Conservation (phyloP, 352 stramenopile genomes). For the Pythium oligandrum region DNA sequence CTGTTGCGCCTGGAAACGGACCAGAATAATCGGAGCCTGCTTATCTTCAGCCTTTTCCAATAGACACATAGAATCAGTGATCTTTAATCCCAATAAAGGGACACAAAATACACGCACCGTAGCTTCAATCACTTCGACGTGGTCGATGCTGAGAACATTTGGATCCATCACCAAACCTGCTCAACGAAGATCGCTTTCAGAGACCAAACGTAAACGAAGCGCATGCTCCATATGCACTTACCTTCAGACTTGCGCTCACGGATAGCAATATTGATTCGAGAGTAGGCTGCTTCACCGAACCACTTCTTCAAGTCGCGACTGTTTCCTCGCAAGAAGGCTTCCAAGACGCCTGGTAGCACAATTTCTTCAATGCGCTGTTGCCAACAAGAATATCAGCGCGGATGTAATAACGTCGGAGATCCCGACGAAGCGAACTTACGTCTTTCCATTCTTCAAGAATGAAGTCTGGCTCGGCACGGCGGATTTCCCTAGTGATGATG, state of each 20-base stretch:
- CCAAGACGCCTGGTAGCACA: constrained; percentile 92
- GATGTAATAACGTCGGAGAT: too few relatives aligned
- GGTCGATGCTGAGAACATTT: constrained; percentile 95
- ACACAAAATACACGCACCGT: constrained; percentile 35
- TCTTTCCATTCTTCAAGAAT: constrained; percentile 95
- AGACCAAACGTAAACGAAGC: not conserved
- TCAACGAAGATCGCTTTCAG: not conserved
- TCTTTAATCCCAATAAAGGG: not conserved
- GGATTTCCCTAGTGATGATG: constrained; percentile 70
- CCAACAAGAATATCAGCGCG: too few relatives aligned
- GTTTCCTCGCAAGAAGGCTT: constrained; percentile 93
- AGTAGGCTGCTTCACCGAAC: constrained; percentile 94
- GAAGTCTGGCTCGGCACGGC: constrained; percentile 95
- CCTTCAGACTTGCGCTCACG: constrained; percentile 93
- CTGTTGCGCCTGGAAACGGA: constrained; percentile 98
- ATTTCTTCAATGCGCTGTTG: constrained; percentile 76
- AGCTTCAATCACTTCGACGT: constrained; percentile 95
- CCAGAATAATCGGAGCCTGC: constrained; percentile 93
- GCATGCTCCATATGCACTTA: constrained; percentile 3
- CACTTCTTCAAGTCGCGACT: constrained; percentile 95
- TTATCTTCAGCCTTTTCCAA: constrained; percentile 30
- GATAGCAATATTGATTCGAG: constrained; percentile 93
- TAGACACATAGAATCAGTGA: not conserved
- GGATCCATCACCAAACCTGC: constrained; percentile 88
- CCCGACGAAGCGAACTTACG: constrained; percentile 16